Conservation (phyloP, 352 stramenopile species). For the Globisporangium polare region DNA sequence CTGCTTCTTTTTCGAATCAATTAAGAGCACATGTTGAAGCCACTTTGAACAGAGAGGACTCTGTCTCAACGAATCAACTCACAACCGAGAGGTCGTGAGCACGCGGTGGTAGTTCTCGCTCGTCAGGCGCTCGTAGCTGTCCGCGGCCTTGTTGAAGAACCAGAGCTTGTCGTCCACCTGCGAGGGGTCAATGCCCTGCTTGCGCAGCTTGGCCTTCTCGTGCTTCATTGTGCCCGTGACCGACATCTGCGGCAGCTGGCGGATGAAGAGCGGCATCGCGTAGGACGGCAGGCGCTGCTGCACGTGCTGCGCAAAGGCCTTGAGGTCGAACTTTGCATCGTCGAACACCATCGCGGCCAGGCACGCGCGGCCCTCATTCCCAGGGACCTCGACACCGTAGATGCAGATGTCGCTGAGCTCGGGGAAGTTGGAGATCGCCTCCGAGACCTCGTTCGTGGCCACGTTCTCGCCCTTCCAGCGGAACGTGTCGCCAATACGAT, state of each 20-base stretch:
- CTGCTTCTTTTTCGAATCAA: too few species aligned
- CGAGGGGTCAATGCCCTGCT: slow-evolving; percentile 67
- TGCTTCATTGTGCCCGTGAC: slow-evolving; percentile 92
- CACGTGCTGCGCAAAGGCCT: slow-evolving; percentile 47
- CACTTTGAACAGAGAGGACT: too few species aligned
- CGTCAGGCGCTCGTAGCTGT: slow-evolving; percentile 52
- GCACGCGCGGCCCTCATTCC: slow-evolving; percentile 75
- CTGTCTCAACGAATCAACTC: neutral
- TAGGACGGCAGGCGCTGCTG: slow-evolving; percentile 55
- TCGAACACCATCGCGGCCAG: slow-evolving; percentile 84
- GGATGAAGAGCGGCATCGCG: slow-evolving; percentile 82
- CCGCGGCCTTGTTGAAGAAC: slow-evolving; percentile 43
- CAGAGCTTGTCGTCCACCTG: slow-evolving; percentile 53
- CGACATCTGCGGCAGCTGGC: slow-evolving; percentile 63
- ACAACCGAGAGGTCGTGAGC: slow-evolving; percentile 52
- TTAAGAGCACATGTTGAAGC: too few species aligned
- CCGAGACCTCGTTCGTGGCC: slow-evolving; percentile 85
- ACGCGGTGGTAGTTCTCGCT: slow-evolving; percentile 48
- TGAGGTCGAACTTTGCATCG: slow-evolving; percentile 45
- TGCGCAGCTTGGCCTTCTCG: slow-evolving; percentile 25
- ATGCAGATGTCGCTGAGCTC: slow-evolving; percentile 76
- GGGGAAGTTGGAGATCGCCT: slow-evolving; percentile 75
- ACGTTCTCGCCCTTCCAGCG: slow-evolving; percentile 94
- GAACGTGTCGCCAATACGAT: slow-evolving; percentile 92
- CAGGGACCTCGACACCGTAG: slow-evolving; percentile 69